Evolutionary conservation across 805 yeast genomes (phyloP).

Genomic region (Myxozyma geophila): DNA sequence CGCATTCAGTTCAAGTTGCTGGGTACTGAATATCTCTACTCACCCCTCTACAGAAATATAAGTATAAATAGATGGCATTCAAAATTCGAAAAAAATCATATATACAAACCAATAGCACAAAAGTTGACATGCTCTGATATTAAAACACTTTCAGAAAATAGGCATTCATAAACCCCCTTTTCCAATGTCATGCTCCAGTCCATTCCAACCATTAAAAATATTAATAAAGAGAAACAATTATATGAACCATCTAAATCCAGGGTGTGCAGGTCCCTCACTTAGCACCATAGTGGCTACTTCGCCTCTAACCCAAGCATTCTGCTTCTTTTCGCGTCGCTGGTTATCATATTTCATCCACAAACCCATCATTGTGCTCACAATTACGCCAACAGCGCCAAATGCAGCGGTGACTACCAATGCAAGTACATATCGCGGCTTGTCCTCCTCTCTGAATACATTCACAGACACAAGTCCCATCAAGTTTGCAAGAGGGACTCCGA

Average conservation of each 20-base stretch:
- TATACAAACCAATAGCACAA: too few relatives aligned
- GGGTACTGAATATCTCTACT: too few relatives aligned
- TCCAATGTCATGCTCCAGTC: not conserved
- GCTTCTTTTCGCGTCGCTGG: conserved; percentile 48
- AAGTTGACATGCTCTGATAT: too few relatives aligned
- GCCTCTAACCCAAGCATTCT: conserved; percentile 49
- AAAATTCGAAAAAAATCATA: too few relatives aligned
- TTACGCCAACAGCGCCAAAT: conserved; percentile 52
- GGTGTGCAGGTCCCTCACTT: conserved; percentile 53
- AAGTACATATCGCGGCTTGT: conserved; percentile 57
- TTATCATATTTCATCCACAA: conserved; percentile 52
- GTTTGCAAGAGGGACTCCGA: conserved; percentile 61
- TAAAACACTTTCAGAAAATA: too few relatives aligned
- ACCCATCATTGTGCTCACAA: conserved; percentile 42
- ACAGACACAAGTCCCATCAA: conserved; percentile 62
- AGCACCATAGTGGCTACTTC: conserved; percentile 53
- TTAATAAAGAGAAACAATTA: conserved; percentile 23
- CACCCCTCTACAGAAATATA: too few relatives aligned
- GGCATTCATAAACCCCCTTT: not conserved
- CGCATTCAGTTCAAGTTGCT: too few relatives aligned
- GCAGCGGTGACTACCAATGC: conserved; percentile 58
- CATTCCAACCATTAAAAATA: not conserved
- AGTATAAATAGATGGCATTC: too few relatives aligned
- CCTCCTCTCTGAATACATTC: conserved; percentile 55
- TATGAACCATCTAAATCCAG: conserved; percentile 55